These are phyloP conservation scores for Arthrinium puccinioides DNA, from an alignment of 2,329 filamentous ascomycete genomes.

Conservation along the genomic window DNA sequence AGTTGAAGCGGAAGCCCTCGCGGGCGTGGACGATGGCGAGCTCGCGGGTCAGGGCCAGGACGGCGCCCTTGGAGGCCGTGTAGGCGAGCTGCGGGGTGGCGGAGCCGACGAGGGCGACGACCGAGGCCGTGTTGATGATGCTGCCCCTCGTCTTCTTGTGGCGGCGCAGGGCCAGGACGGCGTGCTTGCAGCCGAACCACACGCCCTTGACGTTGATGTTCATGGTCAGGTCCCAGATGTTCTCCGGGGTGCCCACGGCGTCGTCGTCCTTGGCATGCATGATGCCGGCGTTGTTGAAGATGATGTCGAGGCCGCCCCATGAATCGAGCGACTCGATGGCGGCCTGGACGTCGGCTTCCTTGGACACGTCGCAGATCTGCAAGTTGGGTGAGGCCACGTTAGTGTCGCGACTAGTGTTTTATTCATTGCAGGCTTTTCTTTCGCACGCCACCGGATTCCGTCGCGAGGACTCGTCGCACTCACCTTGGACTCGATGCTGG, in stretches of 20 bases:
- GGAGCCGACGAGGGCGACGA: slow-evolving; percentile 80
- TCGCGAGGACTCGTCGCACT: too few relatives aligned
- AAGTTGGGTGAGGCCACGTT: neutral
- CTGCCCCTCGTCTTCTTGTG: slow-evolving; percentile 72
- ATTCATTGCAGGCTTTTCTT: too few relatives aligned
- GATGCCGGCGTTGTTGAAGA: slow-evolving; percentile 97
- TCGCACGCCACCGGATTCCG: too few relatives aligned
- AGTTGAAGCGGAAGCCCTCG: slow-evolving; percentile 85
- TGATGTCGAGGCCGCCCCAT: slow-evolving; percentile 84
- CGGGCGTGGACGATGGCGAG: slow-evolving; percentile 86
- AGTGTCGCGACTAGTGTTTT: neutral
- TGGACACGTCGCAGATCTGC: slow-evolving; percentile 69
- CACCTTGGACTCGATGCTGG: slow-evolving; percentile 51
- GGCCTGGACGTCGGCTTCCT: slow-evolving; percentile 70
- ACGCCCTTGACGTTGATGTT: slow-evolving; percentile 96
- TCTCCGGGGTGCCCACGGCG: slow-evolving; percentile 77
- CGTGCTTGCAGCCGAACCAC: slow-evolving; percentile 94
- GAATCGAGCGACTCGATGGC: slow-evolving; percentile 68
- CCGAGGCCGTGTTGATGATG: slow-evolving; percentile 88
- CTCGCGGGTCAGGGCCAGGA: slow-evolving; percentile 83
- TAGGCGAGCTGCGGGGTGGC: slow-evolving; percentile 88
- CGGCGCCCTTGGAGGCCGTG: slow-evolving; percentile 89
- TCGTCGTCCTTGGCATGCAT: slow-evolving; percentile 83
- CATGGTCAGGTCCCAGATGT: slow-evolving; percentile 90
- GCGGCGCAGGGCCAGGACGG: slow-evolving; percentile 71